Percentiles rank a stretch among this genome's conserved stretches.
phyloP scores from a whole-genome alignment of 2,329 filamentous ascomycete genomes.

The Aureobasidium sp. region DNA sequence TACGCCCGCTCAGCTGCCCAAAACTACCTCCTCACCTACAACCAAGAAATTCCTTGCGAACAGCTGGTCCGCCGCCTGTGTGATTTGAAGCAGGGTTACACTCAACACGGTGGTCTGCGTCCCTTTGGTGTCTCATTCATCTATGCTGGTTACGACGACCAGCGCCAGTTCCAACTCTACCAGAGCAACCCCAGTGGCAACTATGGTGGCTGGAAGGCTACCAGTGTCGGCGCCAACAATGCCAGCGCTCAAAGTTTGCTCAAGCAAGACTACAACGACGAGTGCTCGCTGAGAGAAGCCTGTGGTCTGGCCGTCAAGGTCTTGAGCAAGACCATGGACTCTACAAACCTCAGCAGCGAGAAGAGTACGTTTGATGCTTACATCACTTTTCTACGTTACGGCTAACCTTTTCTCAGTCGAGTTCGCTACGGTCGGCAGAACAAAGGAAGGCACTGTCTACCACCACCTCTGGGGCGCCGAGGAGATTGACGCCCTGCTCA shows the following conservation, averaged over 20 bases:
- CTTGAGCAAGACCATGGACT: constrained; percentile 99
- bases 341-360: constrained; percentile 95
- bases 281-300: constrained; percentile 91
- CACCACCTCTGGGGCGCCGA: constrained; percentile 96
- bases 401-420: constrained; percentile 57
- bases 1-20: constrained; percentile 96
- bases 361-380: constrained; percentile 63
- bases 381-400: background rate
- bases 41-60: constrained; percentile 99
- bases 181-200: constrained; percentile 98
- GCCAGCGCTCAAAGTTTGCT: constrained; percentile 92
- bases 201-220: constrained; percentile 99
- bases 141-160: constrained; percentile 95
- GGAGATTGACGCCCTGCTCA: constrained; percentile 88
- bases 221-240: constrained; percentile 95
- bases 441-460: constrained; percentile 92
- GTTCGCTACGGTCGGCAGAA: constrained; percentile 96
- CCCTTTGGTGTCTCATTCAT: constrained; percentile 99
- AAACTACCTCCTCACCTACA: constrained; percentile 96
- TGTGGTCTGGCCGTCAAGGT: constrained; percentile 98
- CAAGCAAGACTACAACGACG: constrained; percentile 99
- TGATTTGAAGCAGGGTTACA: constrained; percentile 98
- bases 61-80: constrained; percentile 94
- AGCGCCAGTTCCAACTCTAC: constrained; percentile 96
- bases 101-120: constrained; percentile 94